Evolutionary conservation across 148 eudicot genomes (phyloP), one percentile per base, ranked within the genome.

Genomic region (Amaranthus palmeri): DNA sequence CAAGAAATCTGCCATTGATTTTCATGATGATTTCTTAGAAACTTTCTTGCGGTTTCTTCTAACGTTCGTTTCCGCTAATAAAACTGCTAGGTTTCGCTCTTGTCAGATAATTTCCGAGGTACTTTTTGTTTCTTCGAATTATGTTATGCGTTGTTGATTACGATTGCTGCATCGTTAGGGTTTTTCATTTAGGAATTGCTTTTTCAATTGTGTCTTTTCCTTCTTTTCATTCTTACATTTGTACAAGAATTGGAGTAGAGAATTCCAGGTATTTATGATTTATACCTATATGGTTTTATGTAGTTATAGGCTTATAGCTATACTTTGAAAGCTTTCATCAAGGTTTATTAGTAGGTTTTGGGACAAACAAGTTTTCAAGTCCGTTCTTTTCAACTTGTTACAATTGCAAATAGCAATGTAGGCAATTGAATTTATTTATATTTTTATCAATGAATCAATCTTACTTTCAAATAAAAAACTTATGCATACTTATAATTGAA

Each of bases 91-190:
- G 74, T 87, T 86, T 77, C 83, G 96, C 58, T 84, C 92, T 9
- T 89, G 92, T 64, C 96, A 92, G 83, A 82, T 92, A 6, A 82
- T 86, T 72, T 87, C 96, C 12, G 96, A 89, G 97, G 97, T 92
- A 70, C 3, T 5, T 13, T 48, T 51, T 36, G 7, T 59, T 18
- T 18, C 6, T 67, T 47, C 49, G 5, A 42, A 8, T 50, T 67
- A 0, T 3, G 48, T 12, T 10, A 10, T 60, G 4, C 50, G 62
- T 72, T 7, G 62, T 72, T 7, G 51, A 41, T 45, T 63, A 9
- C 14, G 25, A 44, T 62, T 43, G 44, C 1, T 44, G 12, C 10
- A 18, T 62, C 47, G 3, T 61, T 62, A 62, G 66, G 66, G 49
- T 62, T 57, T 70, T 54, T 9, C 7, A 8, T 15, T 25, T 56